These are phyloP conservation scores for Calonectria pteridis DNA, from an alignment of 2,329 filamentous ascomycete genomes.

Conservation along the genomic window DNA sequence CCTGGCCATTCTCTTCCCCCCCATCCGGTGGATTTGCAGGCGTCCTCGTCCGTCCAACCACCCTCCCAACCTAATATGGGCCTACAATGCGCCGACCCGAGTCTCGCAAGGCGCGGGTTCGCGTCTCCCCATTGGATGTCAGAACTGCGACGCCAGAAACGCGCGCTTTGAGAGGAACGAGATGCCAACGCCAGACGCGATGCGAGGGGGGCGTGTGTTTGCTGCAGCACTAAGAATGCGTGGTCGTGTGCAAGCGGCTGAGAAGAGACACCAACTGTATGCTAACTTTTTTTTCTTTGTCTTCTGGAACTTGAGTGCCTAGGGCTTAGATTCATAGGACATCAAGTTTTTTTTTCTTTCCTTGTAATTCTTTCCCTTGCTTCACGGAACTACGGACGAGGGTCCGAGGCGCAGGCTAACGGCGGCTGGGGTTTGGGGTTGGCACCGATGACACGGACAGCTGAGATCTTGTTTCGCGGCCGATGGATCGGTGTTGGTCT, in stretches of 20 bases:
- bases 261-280: constrained; percentile 4
- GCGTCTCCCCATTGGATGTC: constrained; percentile 36
- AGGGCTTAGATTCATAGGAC: background rate
- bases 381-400: constrained; percentile 9
- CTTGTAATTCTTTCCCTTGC: background rate
- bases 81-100: constrained; percentile 36
- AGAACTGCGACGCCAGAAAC: constrained; percentile 39
- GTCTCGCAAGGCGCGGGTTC: constrained; percentile 41
- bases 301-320: constrained; percentile 1
- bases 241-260: constrained; percentile 28
- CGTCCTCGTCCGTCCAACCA: constrained; percentile 42
- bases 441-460: constrained; percentile 30
- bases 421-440: constrained; percentile 21
- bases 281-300: background rate
- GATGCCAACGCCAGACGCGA: constrained; percentile 23
- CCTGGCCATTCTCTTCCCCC: constrained; percentile 20
- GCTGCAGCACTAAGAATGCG: constrained; percentile 10
- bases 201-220: constrained; percentile 17
- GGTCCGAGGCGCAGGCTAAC: constrained; percentile 22
- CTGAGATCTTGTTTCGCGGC: constrained; percentile 43
- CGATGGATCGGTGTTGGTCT: constrained; percentile 33
- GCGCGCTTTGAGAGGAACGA: constrained; percentile 39
- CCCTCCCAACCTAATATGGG: constrained; percentile 28
- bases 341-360: background rate
- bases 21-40: constrained; percentile 28